Conservation (phyloP, 306 rosid genomes). For the Castanea mollissima region DNA sequence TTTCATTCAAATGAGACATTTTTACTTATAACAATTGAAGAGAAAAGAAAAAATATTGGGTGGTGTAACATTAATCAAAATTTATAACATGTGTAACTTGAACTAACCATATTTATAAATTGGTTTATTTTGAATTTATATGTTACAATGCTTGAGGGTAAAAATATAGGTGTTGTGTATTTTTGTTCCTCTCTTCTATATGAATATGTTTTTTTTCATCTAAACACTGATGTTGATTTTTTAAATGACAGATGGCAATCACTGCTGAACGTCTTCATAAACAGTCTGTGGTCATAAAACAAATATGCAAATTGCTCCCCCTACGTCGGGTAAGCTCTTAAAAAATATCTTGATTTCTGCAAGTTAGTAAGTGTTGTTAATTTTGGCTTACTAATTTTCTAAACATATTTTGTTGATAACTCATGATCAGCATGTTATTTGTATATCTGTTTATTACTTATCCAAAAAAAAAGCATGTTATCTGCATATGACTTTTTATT, state of each 20-base stretch:
- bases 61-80: too few relatives aligned
- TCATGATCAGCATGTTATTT: background rate
- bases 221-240: slow-evolving; percentile 17
- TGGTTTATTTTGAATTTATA: slow-evolving; percentile 6
- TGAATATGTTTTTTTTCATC: slow-evolving; percentile 5
- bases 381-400: background rate
- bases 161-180: slow-evolving; percentile 1
- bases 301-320: slow-evolving; percentile 90
- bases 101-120: background rate
- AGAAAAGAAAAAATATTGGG: too few relatives aligned
- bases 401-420: slow-evolving; percentile 4
- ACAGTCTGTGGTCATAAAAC: slow-evolving; percentile 85
- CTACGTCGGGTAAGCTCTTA: slow-evolving; percentile 74
- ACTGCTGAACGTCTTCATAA: slow-evolving; percentile 91
- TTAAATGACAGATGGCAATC: slow-evolving; percentile 74
- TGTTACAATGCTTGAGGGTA: slow-evolving; percentile 8
- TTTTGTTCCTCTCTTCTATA: slow-evolving; percentile 13
- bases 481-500: background rate
- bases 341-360: slow-evolving; percentile 17
- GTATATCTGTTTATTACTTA: background rate
- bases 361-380: background rate
- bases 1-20: too few relatives aligned
- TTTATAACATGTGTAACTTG: too few relatives aligned
- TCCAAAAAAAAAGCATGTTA: background rate
- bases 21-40: too few relatives aligned